phyloP scores from a whole-genome alignment of 768 basidiomycete genomes.

The Kondoa subrosea region DNA sequence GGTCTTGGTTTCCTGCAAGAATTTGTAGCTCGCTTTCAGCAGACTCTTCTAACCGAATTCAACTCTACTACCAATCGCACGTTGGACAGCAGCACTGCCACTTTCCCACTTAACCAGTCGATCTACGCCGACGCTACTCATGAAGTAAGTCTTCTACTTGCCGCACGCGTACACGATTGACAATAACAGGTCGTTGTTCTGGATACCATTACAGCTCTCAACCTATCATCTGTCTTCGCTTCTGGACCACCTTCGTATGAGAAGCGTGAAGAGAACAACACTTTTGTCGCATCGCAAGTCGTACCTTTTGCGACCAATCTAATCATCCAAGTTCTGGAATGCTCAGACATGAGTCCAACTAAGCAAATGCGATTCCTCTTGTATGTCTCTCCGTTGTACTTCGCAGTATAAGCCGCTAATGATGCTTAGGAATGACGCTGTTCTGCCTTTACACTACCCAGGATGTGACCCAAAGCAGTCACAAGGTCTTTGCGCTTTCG shows the following conservation, averaged over 20 bases:
- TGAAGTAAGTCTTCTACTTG: conserved; percentile 61
- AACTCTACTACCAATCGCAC: conserved; percentile 30
- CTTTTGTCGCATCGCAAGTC: conserved; percentile 23
- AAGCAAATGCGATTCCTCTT: conserved; percentile 31
- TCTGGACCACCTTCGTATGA: conserved; percentile 58
- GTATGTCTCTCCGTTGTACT: background rate
- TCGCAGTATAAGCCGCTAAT: background rate
- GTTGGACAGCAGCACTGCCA: conserved; percentile 27
- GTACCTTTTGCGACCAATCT: conserved; percentile 35
- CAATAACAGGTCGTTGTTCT: conserved; percentile 39
- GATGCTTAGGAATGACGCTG: conserved; percentile 30
- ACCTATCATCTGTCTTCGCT: conserved; percentile 54
- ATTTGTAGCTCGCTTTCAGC: conserved; percentile 30
- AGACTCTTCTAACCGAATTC: conserved; percentile 22
- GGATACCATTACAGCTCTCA: conserved; percentile 70
- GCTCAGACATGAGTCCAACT: conserved; percentile 29
- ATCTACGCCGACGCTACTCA: conserved; percentile 74
- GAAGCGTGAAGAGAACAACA: conserved; percentile 45
- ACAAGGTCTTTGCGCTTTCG: conserved; percentile 31
- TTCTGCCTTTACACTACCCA: conserved; percentile 29
- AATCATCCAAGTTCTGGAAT: conserved; percentile 22
- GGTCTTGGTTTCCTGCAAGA: conserved; percentile 32
- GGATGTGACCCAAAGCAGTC: conserved; percentile 26
- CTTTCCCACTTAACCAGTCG: conserved; percentile 33
- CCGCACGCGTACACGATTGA: background rate